Conservation (phyloP, 139 green algal genomes). For the Coelastrella sp. region DNA sequence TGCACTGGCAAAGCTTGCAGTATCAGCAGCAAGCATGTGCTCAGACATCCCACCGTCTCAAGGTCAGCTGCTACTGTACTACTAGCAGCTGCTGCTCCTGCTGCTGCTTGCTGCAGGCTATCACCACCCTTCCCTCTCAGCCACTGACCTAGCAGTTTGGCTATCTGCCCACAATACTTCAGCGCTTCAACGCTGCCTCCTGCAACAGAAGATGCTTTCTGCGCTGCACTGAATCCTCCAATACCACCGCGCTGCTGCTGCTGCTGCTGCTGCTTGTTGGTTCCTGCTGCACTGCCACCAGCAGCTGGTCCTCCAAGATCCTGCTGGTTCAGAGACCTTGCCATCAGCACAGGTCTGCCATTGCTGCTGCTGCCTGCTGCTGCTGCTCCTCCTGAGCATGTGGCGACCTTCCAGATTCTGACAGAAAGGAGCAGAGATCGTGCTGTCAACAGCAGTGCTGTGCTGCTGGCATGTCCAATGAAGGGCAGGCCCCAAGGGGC, state of each 20-base stretch:
- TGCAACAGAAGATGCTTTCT: no score
- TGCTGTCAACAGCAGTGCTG: conserved; percentile 17
- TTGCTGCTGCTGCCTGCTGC: background rate
- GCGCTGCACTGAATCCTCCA: no score
- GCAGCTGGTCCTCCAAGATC: conserved; percentile 6
- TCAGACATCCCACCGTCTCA: conserved; percentile 21
- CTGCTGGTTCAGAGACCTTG: conserved; percentile 34
- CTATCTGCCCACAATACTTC: no score
- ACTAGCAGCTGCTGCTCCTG: background rate
- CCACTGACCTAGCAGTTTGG: conserved; percentile 41
- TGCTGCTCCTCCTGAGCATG: background rate
- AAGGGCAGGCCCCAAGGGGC: conserved; percentile 23
- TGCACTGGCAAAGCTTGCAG: conserved; percentile 29
- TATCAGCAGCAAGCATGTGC: conserved; percentile 45
- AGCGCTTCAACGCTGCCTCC: no score
- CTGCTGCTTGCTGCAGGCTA: conserved; percentile 3
- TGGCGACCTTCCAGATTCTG: conserved; percentile 32
- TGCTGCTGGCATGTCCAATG: conserved; percentile 30
- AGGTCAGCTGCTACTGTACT: background rate
- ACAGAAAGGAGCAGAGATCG: conserved; percentile 33
- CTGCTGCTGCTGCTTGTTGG: no score
- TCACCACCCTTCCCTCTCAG: conserved; percentile 25
- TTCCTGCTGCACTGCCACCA: background rate
- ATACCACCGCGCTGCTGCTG: no score
- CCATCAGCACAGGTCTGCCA: conserved; percentile 40